Evolutionary conservation across 306 rosid species (phyloP).

Genomic region (Rosa lucieae): DNA sequence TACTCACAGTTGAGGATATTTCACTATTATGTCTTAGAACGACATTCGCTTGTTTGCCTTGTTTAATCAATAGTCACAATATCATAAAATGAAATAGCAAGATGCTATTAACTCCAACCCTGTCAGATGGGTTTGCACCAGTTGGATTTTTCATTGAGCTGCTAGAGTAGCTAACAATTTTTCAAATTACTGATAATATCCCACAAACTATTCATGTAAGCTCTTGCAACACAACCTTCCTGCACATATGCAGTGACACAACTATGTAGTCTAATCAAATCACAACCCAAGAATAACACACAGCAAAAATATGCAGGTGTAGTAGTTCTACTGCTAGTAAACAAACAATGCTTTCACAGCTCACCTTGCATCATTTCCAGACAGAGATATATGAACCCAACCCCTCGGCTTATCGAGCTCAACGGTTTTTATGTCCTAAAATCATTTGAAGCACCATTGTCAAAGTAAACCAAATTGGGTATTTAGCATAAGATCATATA

Average conservation of each 20-base stretch:
- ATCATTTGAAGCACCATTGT: constrained; percentile 19
- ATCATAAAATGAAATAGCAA: neutral
- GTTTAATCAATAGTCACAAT: neutral
- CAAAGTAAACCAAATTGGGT: constrained; percentile 18
- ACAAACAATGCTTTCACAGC: constrained; percentile 1
- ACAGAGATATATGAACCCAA: constrained; percentile 81
- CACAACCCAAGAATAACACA: neutral
- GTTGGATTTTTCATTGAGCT: neutral
- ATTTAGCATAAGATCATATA: too few relatives aligned
- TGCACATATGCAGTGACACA: neutral
- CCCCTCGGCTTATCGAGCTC: constrained; percentile 88
- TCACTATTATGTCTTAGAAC: neutral
- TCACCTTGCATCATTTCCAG: constrained; percentile 87
- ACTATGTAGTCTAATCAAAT: neutral
- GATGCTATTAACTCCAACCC: neutral
- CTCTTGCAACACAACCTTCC: neutral
- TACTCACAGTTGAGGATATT: neutral
- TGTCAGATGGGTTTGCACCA: neutral
- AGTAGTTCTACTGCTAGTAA: neutral
- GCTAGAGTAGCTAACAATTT: neutral
- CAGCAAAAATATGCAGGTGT: neutral
- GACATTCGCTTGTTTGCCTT: neutral
- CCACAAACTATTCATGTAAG: neutral
- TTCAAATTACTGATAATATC: neutral
- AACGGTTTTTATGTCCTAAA: constrained; percentile 83